Percentiles rank a stretch among this genome's conserved stretches.
Conservation (phyloP, 2,329 filamentous ascomycete species). For the Ophiostoma himal-ulmi region DNA sequence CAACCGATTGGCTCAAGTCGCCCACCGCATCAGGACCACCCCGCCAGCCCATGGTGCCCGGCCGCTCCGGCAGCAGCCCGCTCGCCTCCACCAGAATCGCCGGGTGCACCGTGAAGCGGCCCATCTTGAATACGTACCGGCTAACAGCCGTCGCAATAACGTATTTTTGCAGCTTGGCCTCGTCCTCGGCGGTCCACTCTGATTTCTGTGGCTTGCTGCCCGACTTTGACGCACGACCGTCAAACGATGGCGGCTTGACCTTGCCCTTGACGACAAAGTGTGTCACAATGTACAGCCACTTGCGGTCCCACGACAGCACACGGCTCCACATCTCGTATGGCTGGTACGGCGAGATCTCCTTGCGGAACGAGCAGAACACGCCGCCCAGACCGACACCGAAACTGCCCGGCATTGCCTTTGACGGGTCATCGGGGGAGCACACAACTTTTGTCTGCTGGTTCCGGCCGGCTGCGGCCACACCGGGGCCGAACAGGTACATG, state of each 20-base stretch:
- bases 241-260: constrained; percentile 50
- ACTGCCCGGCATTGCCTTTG: constrained; percentile 45
- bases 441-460: constrained; percentile 49
- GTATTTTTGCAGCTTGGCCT: constrained; percentile 51
- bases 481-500: constrained; percentile 58
- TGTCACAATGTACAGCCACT: constrained; percentile 73
- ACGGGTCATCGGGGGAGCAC: constrained; percentile 33
- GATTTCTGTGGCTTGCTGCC: constrained; percentile 17
- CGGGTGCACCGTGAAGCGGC: constrained; percentile 76
- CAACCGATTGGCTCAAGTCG: constrained; percentile 30
- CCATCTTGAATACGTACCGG: constrained; percentile 80
- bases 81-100: constrained; percentile 66
- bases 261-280: constrained; percentile 63
- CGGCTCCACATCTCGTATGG: constrained; percentile 68
- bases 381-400: constrained; percentile 64
- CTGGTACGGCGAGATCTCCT: constrained; percentile 64
- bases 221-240: constrained; percentile 35
- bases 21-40: constrained; percentile 35
- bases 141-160: constrained; percentile 66
- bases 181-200: constrained; percentile 32
- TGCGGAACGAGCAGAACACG: constrained; percentile 67
- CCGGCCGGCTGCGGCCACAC: constrained; percentile 46
- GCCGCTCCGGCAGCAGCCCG: constrained; percentile 67
- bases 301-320: constrained; percentile 68
- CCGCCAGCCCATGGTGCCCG: constrained; percentile 54